Percentiles rank a stretch among this genome's conserved stretches.
Evolutionary conservation across 352 stramenopile genomes (phyloP).

Genomic region (Saprolegnia parasitica): DNA sequence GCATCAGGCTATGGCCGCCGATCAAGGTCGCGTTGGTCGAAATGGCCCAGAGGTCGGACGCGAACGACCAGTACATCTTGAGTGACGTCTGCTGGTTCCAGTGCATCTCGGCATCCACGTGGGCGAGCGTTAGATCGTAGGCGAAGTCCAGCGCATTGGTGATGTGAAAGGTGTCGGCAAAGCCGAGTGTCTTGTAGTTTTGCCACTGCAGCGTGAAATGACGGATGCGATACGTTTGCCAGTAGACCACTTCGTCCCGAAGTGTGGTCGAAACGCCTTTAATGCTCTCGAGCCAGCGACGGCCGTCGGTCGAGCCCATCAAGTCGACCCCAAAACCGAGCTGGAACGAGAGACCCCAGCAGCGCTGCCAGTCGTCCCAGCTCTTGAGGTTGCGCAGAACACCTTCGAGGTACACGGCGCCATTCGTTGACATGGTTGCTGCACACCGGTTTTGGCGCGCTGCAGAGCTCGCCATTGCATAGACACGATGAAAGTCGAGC

Average conservation of each 20-base stretch:
- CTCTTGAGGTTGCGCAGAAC: conserved; percentile 6
- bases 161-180: conserved; percentile 13
- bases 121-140: background rate
- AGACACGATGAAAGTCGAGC: conserved; percentile 9
- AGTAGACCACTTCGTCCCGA: background rate
- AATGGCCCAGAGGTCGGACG: conserved; percentile 21
- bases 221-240: background rate
- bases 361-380: background rate
- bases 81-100: conserved; percentile 10
- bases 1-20: conserved; percentile 7
- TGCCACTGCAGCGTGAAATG: conserved; percentile 27
- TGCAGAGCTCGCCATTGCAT: conserved; percentile 12
- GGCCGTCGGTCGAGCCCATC: background rate
- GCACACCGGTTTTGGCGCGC: conserved; percentile 10
- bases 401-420: conserved; percentile 16
- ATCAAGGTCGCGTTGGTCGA: conserved; percentile 1
- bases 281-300: background rate
- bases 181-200: conserved; percentile 20
- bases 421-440: conserved; percentile 1
- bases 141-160: conserved; percentile 1
- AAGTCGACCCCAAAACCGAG: background rate
- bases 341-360: conserved; percentile 16
- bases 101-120: background rate
- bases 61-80: conserved; percentile 26
- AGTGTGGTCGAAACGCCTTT: background rate